Evolutionary conservation across 2,329 filamentous ascomycete genomes (phyloP).

Genomic region (Truncatella angustata): DNA sequence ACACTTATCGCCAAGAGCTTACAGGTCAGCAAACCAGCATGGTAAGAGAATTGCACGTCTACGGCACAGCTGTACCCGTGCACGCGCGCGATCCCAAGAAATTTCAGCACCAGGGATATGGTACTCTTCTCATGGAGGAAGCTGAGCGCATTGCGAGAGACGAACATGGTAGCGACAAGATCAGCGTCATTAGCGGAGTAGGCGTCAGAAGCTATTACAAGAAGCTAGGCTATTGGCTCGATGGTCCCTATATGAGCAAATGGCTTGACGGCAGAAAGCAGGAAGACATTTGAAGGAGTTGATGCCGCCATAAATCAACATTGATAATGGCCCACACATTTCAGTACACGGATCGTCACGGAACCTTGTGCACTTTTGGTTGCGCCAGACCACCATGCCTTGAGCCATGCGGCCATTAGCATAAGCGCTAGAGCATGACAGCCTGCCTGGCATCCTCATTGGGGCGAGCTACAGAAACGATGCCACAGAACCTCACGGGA

Average conservation of each 20-base stretch:
- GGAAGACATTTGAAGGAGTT: conserved; percentile 4
- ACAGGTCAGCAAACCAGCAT: conserved; percentile 84
- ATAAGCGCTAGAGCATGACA: no score
- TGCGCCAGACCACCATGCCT: no score
- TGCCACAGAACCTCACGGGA: no score
- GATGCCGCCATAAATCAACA: no score
- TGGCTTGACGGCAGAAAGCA: conserved; percentile 52
- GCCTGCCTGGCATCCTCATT: no score
- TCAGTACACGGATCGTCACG: no score
- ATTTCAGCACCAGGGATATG: conserved; percentile 97
- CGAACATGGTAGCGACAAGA: conserved; percentile 91
- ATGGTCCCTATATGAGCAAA: conserved; percentile 82
- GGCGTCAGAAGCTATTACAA: conserved; percentile 94
- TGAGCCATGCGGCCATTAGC: no score
- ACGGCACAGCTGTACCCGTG: conserved; percentile 94
- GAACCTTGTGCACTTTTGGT: no score
- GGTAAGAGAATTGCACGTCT: conserved; percentile 93
- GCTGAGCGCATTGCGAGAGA: conserved; percentile 92
- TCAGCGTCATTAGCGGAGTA: conserved; percentile 96
- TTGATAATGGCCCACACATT: no score
- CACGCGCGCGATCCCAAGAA: conserved; percentile 93
- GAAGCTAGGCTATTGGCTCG: conserved; percentile 88
- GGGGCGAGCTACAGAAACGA: no score
- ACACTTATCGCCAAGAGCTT: conserved; percentile 89
- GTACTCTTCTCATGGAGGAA: conserved; percentile 95